A percentile compares a stretch with the other conserved stretches of the same genome.
phyloP scores from a whole-genome alignment of 139 green algal genomes.

The Desmodesmus armatus region DNA sequence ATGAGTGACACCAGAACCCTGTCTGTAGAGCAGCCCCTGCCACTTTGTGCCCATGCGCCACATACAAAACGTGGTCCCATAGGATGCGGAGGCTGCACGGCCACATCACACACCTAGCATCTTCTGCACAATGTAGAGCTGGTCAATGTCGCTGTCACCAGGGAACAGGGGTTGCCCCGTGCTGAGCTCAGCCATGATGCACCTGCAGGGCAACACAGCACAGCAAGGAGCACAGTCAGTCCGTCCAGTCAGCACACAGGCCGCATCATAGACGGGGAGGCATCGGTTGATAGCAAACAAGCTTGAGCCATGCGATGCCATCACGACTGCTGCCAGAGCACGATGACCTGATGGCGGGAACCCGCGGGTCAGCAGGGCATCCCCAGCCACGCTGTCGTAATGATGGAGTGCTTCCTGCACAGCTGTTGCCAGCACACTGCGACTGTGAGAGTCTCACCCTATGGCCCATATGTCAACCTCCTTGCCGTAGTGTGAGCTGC shows the following conservation, averaged over 20 bases:
- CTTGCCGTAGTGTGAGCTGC: slow-evolving; percentile 79
- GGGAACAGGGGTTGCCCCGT: slow-evolving; percentile 90
- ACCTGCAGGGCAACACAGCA: slow-evolving; percentile 60
- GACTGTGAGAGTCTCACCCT: slow-evolving; percentile 77
- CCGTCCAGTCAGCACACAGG: neutral
- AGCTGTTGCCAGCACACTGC: too few relatives aligned
- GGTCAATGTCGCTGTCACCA: slow-evolving; percentile 91
- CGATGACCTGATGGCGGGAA: neutral
- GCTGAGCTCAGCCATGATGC: slow-evolving; percentile 91
- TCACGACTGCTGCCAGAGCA: neutral
- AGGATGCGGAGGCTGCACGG: neutral
- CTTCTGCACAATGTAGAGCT: slow-evolving; percentile 89
- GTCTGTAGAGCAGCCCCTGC: too few relatives aligned
- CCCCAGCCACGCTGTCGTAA: neutral
- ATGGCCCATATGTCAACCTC: slow-evolving; percentile 92
- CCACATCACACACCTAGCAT: slow-evolving; percentile 61
- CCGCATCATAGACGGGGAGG: too few relatives aligned
- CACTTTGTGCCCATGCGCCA: too few relatives aligned
- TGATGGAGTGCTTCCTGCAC: neutral
- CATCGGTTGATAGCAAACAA: too few relatives aligned
- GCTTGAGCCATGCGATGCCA: neutral
- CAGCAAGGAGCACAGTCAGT: neutral
- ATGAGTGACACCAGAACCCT: too few relatives aligned
- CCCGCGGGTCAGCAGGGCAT: too few relatives aligned
- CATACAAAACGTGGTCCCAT: neutral